phyloP scores from a whole-genome alignment of 164 flowering plant species.

The Berberis vulgaris region DNA sequence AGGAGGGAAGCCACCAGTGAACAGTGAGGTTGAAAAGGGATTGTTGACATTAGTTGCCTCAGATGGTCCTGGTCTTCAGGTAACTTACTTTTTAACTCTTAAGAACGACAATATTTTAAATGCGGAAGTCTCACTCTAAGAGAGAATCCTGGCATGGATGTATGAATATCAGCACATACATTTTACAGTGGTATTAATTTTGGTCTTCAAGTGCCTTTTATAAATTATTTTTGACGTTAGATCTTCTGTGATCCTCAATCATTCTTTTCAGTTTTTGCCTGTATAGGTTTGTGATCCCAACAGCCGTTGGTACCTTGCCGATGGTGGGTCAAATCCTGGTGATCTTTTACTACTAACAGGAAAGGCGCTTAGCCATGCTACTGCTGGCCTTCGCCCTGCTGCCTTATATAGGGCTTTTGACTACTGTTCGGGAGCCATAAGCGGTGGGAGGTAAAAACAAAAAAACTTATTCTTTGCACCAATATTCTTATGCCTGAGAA shows the following conservation, averaged over 20 bases:
- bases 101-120: neutral
- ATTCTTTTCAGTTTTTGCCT: slow-evolving; percentile 21
- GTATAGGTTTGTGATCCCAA: slow-evolving; percentile 88
- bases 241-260: slow-evolving; percentile 16
- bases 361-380: slow-evolving; percentile 90
- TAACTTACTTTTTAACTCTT: slow-evolving; percentile 11
- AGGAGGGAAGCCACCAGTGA: slow-evolving; percentile 51
- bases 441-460: slow-evolving; percentile 52
- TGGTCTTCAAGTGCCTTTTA: too few relatives aligned
- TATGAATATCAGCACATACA: too few relatives aligned
- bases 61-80: slow-evolving; percentile 84
- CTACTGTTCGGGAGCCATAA: slow-evolving; percentile 25
- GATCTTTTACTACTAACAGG: slow-evolving; percentile 81
- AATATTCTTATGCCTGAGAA: neutral
- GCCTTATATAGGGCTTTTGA: slow-evolving; percentile 63
- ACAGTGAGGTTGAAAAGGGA: slow-evolving; percentile 80
- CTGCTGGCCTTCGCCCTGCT: slow-evolving; percentile 91
- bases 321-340: slow-evolving; percentile 57
- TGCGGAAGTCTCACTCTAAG: neutral
- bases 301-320: slow-evolving; percentile 92
- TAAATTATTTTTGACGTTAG: neutral
- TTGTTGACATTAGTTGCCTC: slow-evolving; percentile 73
- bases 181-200: too few relatives aligned
- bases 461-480: neutral
- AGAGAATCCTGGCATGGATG: too few relatives aligned